Base-by-base conservation (phyloP, 2,329 filamentous ascomycete genomes). In the Neonectria faginata region DNA sequence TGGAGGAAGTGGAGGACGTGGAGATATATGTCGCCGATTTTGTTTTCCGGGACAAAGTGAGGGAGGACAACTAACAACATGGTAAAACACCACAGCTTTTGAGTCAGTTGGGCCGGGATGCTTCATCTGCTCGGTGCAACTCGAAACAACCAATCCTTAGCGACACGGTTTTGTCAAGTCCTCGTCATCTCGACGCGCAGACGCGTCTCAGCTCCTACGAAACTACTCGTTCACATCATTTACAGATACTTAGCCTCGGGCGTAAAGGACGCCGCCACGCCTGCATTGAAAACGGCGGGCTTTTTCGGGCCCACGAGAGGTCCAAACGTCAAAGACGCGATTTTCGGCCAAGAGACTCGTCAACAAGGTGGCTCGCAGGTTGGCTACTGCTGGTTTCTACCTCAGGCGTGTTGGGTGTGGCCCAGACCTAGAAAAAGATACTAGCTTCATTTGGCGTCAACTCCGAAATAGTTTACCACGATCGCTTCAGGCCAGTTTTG, bases 361-460 rank as follows among this genome's bases (percentile, higher is more conserved):
- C 55, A 39, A 51, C 44, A 42, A 18, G 29, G n/a, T 20, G 20
- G n/a, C 20, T 36, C 41, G 52, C 50, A 36, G 57, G 25, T 48
- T 42, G 39, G 39, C 39, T 57, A 47, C 14, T 3, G 48, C 44
- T 44, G 44, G 64, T 61, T 66, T 58, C 66, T 64, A 45, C 58
- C 57, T 70, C 69, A 66, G 63, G 63, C 67, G 59, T 64, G 60
- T 58, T 57, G 33, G 47, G 66, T 45, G 54, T 12, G 31, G 62
- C 69, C 47, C 54, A 47, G 52, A 39, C 55, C 25, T 25, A 27
- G 57, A 54, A 58, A 41, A 25, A 25, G 25, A 25, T 25, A 6
- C 71, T 73, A 73, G 52, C 71, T 73, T 14, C 10, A 67, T 73
- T 33, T 55, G 62, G 67, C 39, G 39, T 27, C 53, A 68, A 62